These are phyloP conservation scores for Gossypium rotundifolium DNA, from an alignment of 345 rosid genomes.

Conservation along the genomic window DNA sequence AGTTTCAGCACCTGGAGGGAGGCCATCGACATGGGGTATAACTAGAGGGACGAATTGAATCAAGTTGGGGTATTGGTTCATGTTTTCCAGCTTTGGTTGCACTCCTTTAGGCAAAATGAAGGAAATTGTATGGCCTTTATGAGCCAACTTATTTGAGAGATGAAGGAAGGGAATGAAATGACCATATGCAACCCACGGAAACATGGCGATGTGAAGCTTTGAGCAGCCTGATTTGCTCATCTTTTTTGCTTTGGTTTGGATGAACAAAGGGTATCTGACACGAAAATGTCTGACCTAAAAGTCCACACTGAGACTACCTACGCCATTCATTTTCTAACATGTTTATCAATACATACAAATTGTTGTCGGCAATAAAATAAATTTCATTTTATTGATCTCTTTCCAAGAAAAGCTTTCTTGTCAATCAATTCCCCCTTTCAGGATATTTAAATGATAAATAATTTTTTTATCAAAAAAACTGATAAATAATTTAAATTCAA, in stretches of 20 bases:
- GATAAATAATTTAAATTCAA: too few species aligned
- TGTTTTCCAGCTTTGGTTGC: constrained; percentile 23
- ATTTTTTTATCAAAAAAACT: too few species aligned
- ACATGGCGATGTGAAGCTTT: constrained; percentile 38
- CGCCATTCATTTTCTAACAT: too few species aligned
- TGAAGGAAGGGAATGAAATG: constrained; percentile 57
- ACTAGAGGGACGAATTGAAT: constrained; percentile 30
- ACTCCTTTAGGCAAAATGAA: constrained; percentile 47
- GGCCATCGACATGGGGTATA: constrained; percentile 37
- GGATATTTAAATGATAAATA: too few species aligned
- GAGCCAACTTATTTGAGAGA: constrained; percentile 50
- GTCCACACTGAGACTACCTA: too few species aligned
- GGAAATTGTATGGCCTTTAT: constrained; percentile 40
- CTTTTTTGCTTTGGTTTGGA: background rate
- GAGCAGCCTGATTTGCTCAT: background rate
- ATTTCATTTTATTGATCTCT: too few species aligned
- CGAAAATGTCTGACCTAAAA: too few species aligned
- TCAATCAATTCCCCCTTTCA: too few species aligned
- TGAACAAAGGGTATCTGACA: too few species aligned
- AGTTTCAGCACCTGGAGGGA: constrained; percentile 26
- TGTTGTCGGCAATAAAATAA: too few species aligned
- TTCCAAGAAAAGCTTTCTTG: too few species aligned
- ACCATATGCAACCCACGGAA: constrained; percentile 61
- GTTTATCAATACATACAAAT: too few species aligned
- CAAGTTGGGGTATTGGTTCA: constrained; percentile 33